phyloP scores from a whole-genome alignment of 495 filamentous ascomycete genomes.

The Sordaria brevicollis region DNA sequence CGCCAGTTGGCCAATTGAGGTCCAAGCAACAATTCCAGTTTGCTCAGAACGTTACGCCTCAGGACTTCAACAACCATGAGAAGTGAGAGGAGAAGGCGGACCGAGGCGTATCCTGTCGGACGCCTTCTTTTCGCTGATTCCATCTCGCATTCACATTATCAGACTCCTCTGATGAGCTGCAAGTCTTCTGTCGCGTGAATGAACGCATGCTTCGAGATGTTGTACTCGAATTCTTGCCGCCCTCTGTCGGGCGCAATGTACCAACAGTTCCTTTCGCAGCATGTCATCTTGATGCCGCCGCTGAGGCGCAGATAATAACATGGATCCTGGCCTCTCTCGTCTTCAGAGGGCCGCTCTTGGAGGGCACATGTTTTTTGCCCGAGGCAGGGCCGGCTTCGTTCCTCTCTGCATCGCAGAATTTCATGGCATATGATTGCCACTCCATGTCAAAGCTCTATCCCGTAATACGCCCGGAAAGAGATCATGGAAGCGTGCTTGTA shows the following conservation, averaged over 20 bases:
- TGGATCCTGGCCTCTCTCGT: neutral
- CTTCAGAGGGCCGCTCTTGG: neutral
- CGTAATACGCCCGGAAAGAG: neutral
- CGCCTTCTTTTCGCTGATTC: neutral
- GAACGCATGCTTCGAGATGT: neutral
- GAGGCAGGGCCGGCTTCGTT: neutral
- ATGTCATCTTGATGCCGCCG: neutral
- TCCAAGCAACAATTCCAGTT: constrained; percentile 37
- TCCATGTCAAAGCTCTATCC: neutral
- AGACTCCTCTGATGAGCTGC: neutral
- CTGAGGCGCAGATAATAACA: neutral
- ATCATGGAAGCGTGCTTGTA: neutral
- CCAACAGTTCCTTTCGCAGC: neutral
- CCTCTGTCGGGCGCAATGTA: constrained; percentile 1
- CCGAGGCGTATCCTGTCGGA: neutral
- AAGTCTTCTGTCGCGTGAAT: neutral
- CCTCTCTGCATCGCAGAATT: neutral
- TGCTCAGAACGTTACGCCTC: constrained; percentile 38
- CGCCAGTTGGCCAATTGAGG: constrained; percentile 25
- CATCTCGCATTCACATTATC: neutral
- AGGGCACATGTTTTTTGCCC: neutral
- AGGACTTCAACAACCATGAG: constrained; percentile 26
- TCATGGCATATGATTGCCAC: neutral
- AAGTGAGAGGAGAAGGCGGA: constrained; percentile 8
- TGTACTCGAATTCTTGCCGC: neutral